Evolutionary conservation across 352 stramenopile genomes (phyloP), one percentile per base, ranked within the genome.

Genomic region (Albugo candida): DNA sequence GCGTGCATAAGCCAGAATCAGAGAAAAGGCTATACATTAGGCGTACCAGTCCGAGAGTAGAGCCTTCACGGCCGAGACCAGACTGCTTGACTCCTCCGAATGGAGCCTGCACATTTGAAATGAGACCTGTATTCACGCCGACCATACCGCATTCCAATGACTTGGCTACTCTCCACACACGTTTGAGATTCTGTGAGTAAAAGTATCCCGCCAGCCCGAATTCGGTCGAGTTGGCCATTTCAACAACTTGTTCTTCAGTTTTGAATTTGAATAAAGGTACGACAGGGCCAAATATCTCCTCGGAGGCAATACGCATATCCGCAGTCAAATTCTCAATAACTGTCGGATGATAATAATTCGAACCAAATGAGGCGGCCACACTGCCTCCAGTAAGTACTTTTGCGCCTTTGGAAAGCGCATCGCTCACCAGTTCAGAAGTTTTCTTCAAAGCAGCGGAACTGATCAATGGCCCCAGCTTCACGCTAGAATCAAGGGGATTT

Each of bases 271-370:
- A 83, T 11, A 98, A 66, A 34, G 87, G 68, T 17, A 93, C 83
- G 41, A 99, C 66, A 2, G 95, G 95, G 6, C 93, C 95, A 63
- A 99, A 99, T 18, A 85, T 97, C 69, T 99, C 94, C 55, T 96
- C 65, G 45, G 63, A 67, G 61, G 92, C 81, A 11, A 95, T 65
- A 31, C 63, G 67, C 75, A 98, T 97, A 13, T 75, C 60, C 11
- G 73, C 64, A 21, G 83, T 60, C 10, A 92, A 65, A 44, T 85
- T 63, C 14, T 67, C 75, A 14, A 99, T 56, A 38, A 99, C 76
- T 0, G 93, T 98, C 2, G 95, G 86, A 49, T 86, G 60, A 69
- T 94, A 98, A 67, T 89, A 99, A 53, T 95, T 91, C 37, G 60
- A 53, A 49, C 69, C 63, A 36, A 83, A 55, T 21, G 79, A 53